Evolutionary conservation across 352 stramenopile species (phyloP).

Genomic region (Globisporangium cylindrosporum): DNA sequence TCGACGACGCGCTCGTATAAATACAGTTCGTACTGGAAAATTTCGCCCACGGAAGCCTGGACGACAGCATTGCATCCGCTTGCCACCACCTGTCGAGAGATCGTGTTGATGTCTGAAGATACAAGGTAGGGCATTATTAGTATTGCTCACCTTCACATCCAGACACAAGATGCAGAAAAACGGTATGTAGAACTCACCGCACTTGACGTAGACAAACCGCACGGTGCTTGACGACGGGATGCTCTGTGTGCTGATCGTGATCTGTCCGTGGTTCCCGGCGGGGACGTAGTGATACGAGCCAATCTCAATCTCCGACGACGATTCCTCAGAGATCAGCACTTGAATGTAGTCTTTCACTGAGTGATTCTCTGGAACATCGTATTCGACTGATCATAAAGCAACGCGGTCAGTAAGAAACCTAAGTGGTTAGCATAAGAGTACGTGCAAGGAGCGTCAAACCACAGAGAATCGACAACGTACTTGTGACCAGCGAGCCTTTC

Average conservation of each 20-base stretch:
- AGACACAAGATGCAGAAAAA: neutral
- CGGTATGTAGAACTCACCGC: constrained; percentile 26
- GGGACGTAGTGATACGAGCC: constrained; percentile 78
- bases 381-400: constrained; percentile 52
- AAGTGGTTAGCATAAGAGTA: neutral
- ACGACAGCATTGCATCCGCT: constrained; percentile 85
- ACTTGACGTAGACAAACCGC: constrained; percentile 86
- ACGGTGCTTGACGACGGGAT: constrained; percentile 63
- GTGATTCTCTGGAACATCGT: constrained; percentile 75
- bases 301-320: constrained; percentile 70
- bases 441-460: neutral
- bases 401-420: neutral
- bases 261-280: constrained; percentile 51
- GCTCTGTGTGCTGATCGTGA: constrained; percentile 78
- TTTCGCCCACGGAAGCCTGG: constrained; percentile 79
- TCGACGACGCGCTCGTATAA: constrained; percentile 87
- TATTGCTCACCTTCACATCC: neutral
- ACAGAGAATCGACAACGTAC: constrained; percentile 32
- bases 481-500: constrained; percentile 79
- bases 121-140: neutral
- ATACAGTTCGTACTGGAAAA: constrained; percentile 88
- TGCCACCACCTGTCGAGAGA: constrained; percentile 76
- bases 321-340: constrained; percentile 72
- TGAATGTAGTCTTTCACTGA: constrained; percentile 87
- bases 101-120: constrained; percentile 77